Percentiles rank a stretch among this genome's conserved stretches.
Evolutionary conservation across 2,329 filamentous ascomycete species (phyloP).

Genomic region (Celoporthe dispersa): DNA sequence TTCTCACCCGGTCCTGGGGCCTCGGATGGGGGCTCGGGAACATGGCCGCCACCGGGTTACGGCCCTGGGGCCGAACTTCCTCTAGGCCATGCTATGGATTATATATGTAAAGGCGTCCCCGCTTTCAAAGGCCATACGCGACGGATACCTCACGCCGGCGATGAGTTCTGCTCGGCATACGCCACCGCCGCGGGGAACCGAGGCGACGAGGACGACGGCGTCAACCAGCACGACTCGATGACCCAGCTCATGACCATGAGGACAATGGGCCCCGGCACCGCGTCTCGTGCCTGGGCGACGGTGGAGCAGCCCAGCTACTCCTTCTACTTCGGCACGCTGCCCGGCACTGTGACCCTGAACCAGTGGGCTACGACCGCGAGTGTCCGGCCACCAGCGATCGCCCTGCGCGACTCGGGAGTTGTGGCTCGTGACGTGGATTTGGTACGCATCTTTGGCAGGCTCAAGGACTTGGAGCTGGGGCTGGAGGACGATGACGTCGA

Average conservation of each 20-base stretch:
- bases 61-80: constrained; percentile 54
- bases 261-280: constrained; percentile 47
- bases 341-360: constrained; percentile 74
- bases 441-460: constrained; percentile 59
- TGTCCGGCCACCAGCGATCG: constrained; percentile 57
- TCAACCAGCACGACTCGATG: constrained; percentile 59
- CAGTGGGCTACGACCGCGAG: constrained; percentile 68
- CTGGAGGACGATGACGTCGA: constrained; percentile 62
- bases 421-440: constrained; percentile 66
- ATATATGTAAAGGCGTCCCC: constrained; percentile 63
- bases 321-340: constrained; percentile 67
- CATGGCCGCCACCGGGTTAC: constrained; percentile 61
- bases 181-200: constrained; percentile 54
- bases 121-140: constrained; percentile 59
- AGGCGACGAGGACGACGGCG: constrained; percentile 50
- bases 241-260: constrained; percentile 62
- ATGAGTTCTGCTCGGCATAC: constrained; percentile 61
- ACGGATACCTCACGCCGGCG: constrained; percentile 57
- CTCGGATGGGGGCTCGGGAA: constrained; percentile 38
- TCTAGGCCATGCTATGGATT: constrained; percentile 58
- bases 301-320: constrained; percentile 75
- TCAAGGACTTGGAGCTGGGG: constrained; percentile 61
- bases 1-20: constrained; percentile 43
- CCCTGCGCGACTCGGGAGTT: constrained; percentile 61
- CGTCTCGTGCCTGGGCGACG: constrained; percentile 67